Evolutionary conservation across 192 early-diverging fungal genomes (phyloP), one percentile per base, ranked within the genome.

Genomic region (Geranomyces michiganensis): DNA sequence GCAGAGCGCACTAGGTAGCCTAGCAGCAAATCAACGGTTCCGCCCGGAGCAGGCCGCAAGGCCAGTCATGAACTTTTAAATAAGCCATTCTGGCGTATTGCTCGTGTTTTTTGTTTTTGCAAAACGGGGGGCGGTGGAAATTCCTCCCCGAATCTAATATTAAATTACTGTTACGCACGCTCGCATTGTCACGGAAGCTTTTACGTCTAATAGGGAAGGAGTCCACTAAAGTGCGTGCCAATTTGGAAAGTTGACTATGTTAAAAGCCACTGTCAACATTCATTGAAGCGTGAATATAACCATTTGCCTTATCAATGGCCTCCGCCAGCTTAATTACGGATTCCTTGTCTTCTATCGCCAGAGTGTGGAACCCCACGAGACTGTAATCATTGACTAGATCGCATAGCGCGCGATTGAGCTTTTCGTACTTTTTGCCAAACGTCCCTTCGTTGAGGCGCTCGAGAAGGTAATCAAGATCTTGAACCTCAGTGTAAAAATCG

Each of bases 401-500:
- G 76, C 94, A 96, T 24, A 99, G 76, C 0, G 91, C 93, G 43
- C 84, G 79, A 72, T 92, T 96, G 31, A 99, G 80, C 21, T 85
- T 84, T 53, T 83, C 80, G 71, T 89, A 96, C 48, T 82, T 81
- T 13, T 76, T 77, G 46, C 79, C 81, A 72, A 91, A 91, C 21
- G 32, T 17, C 17, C 56, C 61, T 64, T 92, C 90, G 70, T 96
- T 90, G 17, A 97, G 77, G 44, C 87, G 83, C 6, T 89, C 83
- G 44, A 95, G 81, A 17, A 99, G 77, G 64, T 96, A 95, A 14
- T 78, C 79, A 15, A 97, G 85, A 75, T 97, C 93, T 81, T 91
- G 89, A 19, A 99, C 95, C 63, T 95, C 92, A 7, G 95, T 99
- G 72, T 97, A 97, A 77, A 92, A 97, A 67, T 97, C 94, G 41